Percentiles rank a stretch among this genome's conserved stretches.
Conservation (phyloP, 768 basidiomycete species). For the Phaffia australis region DNA sequence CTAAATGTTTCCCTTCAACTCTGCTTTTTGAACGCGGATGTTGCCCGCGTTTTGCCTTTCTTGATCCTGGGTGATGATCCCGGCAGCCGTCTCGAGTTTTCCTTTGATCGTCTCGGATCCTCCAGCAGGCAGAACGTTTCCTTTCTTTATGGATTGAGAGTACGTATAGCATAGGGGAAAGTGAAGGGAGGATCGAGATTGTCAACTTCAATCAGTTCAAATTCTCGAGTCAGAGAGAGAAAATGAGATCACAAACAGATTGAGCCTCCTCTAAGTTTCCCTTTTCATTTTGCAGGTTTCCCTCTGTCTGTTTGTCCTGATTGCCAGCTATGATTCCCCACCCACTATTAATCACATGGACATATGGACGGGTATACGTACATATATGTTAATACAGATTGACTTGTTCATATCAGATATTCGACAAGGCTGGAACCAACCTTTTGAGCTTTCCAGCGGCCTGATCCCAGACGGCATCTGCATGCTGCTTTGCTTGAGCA, state of each 20-base stretch:
- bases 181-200: no score
- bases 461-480: neutral
- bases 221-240: no score
- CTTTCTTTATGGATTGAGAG: neutral
- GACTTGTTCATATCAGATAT: no score
- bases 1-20: slow-evolving; percentile 20
- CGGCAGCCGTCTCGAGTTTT: slow-evolving; percentile 5
- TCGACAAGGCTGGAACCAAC: no score
- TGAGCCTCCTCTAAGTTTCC: slow-evolving; percentile 6
- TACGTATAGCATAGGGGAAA: no score
- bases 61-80: slow-evolving; percentile 33
- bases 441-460: neutral
- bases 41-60: slow-evolving; percentile 36
- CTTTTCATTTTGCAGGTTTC: slow-evolving; percentile 6
- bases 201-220: no score
- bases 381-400: no score
- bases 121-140: neutral
- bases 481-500: neutral
- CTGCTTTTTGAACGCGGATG: slow-evolving; percentile 34
- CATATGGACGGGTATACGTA: no score
- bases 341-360: neutral
- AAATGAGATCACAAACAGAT: neutral
- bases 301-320: slow-evolving; percentile 5
- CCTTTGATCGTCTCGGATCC: slow-evolving; percentile 8
- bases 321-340: slow-evolving; percentile 3